phyloP scores from a whole-genome alignment of 1,284 basidiomycete genomes.

The Austroboletus rostrupii region DNA sequence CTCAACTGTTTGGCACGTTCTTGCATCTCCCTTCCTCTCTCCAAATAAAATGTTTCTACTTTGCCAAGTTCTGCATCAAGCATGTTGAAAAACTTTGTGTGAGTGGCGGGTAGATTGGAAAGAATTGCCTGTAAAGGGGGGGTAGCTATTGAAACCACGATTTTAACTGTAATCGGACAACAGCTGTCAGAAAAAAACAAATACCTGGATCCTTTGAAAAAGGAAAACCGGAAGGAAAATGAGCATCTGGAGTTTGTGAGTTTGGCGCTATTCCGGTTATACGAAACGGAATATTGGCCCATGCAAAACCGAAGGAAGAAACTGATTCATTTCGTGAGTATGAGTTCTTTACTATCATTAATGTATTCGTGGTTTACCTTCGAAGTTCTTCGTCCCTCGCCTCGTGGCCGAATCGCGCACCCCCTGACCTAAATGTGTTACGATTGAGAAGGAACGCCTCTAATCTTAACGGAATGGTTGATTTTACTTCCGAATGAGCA shows the following conservation, averaged over 20 bases:
- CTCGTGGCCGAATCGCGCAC: neutral
- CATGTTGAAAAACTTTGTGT: conserved; percentile 70
- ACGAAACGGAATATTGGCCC: conserved; percentile 2
- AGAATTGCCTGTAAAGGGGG: conserved; percentile 50
- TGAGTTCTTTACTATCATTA: neutral
- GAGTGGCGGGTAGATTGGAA: conserved; percentile 51
- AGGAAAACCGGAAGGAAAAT: conserved; percentile 2
- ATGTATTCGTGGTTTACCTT: conserved; percentile 12
- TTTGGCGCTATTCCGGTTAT: neutral
- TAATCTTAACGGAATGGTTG: neutral
- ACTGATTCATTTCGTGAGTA: conserved; percentile 9
- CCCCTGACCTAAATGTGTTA: conserved; percentile 4
- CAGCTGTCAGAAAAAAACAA: neutral
- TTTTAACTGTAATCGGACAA: neutral
- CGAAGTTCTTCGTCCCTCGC: conserved; percentile 2
- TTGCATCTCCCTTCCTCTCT: conserved; percentile 68
- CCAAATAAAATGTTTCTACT: conserved; percentile 78
- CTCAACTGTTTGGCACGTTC: conserved; percentile 50
- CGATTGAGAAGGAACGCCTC: neutral
- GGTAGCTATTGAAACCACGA: conserved; percentile 4
- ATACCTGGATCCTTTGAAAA: conserved; percentile 12
- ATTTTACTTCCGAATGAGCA: conserved; percentile 9
- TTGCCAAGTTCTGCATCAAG: conserved; percentile 78
- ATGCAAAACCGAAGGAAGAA: conserved; percentile 15
- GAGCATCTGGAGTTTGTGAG: neutral